Conservation (phyloP, 306 rosid species). For the Malus asiatica region DNA sequence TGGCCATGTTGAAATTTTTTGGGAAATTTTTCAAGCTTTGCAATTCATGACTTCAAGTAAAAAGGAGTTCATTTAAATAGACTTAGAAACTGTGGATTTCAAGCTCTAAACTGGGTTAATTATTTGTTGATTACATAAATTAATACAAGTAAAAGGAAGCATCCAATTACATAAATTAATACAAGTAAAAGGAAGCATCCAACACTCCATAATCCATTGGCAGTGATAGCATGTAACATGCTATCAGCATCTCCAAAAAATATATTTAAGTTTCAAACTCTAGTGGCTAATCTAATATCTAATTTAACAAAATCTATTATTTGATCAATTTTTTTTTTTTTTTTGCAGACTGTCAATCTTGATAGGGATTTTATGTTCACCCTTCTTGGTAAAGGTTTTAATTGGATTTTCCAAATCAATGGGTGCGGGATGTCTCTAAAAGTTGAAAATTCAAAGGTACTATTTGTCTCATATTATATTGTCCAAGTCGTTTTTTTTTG, state of each 20-base stretch:
- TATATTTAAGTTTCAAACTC: too few relatives aligned
- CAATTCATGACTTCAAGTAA: background rate
- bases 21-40: background rate
- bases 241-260: background rate
- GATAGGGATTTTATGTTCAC: background rate
- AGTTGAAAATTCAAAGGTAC: too few relatives aligned
- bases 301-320: too few relatives aligned
- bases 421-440: background rate
- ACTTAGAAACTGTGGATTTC: background rate
- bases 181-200: background rate
- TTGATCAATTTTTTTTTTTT: too few relatives aligned
- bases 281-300: too few relatives aligned
- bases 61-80: background rate
- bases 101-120: background rate
- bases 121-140: background rate
- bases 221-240: background rate
- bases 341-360: too few relatives aligned
- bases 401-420: background rate
- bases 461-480: background rate
- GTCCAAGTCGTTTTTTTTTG: background rate
- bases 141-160: background rate
- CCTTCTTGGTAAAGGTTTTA: background rate
- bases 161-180: background rate
- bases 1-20: background rate
- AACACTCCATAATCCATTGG: background rate